Base-by-base conservation (phyloP, 2,329 filamentous ascomycete species). In the Ceratocystis huliohia region DNA sequence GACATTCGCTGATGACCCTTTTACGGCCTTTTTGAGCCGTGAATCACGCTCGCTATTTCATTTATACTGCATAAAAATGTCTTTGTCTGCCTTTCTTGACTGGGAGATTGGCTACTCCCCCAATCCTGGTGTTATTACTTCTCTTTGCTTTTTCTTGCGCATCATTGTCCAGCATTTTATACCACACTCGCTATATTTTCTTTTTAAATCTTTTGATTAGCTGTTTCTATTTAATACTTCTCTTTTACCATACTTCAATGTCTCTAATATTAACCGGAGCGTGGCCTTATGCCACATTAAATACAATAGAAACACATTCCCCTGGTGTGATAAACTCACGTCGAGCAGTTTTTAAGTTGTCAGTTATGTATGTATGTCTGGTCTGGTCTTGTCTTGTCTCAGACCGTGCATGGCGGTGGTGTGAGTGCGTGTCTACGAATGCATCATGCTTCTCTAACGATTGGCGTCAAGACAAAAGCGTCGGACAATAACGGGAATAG, bases 11-110 rank as follows among this genome's bases (percentile, higher is more conserved):
- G 28, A 59, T 59, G 56, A 37, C 56, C 28, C 5, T 15, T 57
- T 4, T 17, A n/a, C n/a, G 56, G 25, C 56, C 33, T 30, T 10
- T 59, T 4, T 30, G 17, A 53, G 15, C 56, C 56, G 30, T 30
- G 56, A 59, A 15, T n/a, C 28, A 30, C 56, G 30, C 56, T 59
- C 56, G 56, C 22, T 59, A 41, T 28, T 56, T 59, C 33, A n/a
- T 59, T 37, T 33, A 5, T 57, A 17, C 30, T 57, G 48, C 48
- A 53, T 53, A 53, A 53, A 50, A 53, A 5, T 41, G 8, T 22
- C n/a, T 8, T 10, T 8, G 15, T 50, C 13, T 25, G 25, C 25
- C 48, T 28, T 22, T 53, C 48, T 53, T n/a, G 22, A 25, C 15
- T 53, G 48, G 15, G 25, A 25, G 22, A 15, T 20, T 53, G 48